Conservation (phyloP, 257 asterid species). For the Solanum peruvianum region DNA sequence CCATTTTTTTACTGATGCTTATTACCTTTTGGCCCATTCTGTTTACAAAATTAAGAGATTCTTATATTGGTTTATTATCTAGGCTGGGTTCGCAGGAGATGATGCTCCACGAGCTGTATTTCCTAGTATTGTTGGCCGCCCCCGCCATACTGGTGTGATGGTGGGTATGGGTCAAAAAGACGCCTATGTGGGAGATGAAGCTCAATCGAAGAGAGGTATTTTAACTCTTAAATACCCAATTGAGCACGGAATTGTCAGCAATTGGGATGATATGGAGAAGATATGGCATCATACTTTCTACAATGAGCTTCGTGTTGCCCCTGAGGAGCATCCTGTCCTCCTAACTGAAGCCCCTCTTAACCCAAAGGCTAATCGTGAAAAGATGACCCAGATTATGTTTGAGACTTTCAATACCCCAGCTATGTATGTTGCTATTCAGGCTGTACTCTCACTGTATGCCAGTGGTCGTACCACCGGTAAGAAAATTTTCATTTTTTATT, state of each 20-base stretch:
- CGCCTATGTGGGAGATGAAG: slow-evolving; percentile 90
- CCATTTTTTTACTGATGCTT: background rate
- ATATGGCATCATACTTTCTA: slow-evolving; percentile 95
- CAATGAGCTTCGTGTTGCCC: slow-evolving; percentile 92
- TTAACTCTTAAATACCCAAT: slow-evolving; percentile 81
- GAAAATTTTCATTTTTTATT: slow-evolving; percentile 2
- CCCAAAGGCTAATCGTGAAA: slow-evolving; percentile 92
- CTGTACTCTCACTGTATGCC: slow-evolving; percentile 89
- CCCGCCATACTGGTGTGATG: slow-evolving; percentile 95
- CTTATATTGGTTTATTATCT: background rate
- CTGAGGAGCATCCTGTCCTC: slow-evolving; percentile 88
- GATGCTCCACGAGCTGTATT: slow-evolving; percentile 95
- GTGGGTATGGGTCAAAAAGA: slow-evolving; percentile 95
- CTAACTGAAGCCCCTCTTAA: slow-evolving; percentile 89
- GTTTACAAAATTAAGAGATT: background rate
- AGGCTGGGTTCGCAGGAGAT: slow-evolving; percentile 98
- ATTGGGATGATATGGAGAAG: slow-evolving; percentile 98
- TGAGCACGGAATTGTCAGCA: slow-evolving; percentile 88
- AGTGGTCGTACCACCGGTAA: slow-evolving; percentile 94
- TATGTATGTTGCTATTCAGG: slow-evolving; percentile 92
- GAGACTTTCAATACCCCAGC: slow-evolving; percentile 95
- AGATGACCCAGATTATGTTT: slow-evolving; percentile 92
- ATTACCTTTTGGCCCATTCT: background rate
- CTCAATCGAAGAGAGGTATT: slow-evolving; percentile 87
- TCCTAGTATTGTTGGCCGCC: slow-evolving; percentile 89